Evolutionary conservation across 176 grass and related monocot species (phyloP).

Genomic region (Avena sativa): DNA sequence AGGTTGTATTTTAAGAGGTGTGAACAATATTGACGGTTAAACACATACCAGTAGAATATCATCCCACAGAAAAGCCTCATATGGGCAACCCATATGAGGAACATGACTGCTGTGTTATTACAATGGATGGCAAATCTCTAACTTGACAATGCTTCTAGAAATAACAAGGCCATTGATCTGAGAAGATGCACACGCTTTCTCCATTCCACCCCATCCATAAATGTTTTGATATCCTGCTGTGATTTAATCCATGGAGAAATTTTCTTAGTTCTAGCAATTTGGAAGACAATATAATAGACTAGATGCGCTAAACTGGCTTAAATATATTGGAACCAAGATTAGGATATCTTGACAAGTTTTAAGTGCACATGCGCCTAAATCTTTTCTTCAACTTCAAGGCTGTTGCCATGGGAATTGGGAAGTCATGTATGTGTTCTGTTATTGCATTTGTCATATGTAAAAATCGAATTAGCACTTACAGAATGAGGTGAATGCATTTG

Average conservation of each 20-base stretch:
- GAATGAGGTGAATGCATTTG: slow-evolving; percentile 7
- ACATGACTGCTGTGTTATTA: too few relatives aligned
- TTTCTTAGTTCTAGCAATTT: neutral
- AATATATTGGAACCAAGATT: neutral
- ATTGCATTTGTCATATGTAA: neutral
- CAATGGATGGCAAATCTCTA: too few relatives aligned
- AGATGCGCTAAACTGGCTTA: neutral
- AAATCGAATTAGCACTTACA: neutral
- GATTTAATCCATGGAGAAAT: neutral
- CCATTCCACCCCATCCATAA: neutral
- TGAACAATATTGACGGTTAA: too few relatives aligned
- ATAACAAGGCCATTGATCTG: too few relatives aligned
- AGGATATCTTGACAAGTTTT: neutral
- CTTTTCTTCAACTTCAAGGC: neutral
- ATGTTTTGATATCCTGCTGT: neutral
- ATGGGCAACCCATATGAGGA: too few relatives aligned
- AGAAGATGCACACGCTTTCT: too few relatives aligned
- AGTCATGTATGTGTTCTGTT: neutral
- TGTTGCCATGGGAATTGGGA: neutral
- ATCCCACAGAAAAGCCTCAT: too few relatives aligned
- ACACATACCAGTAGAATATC: too few relatives aligned
- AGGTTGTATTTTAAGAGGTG: too few relatives aligned
- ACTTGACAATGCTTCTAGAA: too few relatives aligned
- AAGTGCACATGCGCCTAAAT: neutral
- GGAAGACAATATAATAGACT: neutral